These are phyloP conservation scores for Pichia sp. DNA, from an alignment of 1,139 yeast genomes.

Conservation along the genomic window DNA sequence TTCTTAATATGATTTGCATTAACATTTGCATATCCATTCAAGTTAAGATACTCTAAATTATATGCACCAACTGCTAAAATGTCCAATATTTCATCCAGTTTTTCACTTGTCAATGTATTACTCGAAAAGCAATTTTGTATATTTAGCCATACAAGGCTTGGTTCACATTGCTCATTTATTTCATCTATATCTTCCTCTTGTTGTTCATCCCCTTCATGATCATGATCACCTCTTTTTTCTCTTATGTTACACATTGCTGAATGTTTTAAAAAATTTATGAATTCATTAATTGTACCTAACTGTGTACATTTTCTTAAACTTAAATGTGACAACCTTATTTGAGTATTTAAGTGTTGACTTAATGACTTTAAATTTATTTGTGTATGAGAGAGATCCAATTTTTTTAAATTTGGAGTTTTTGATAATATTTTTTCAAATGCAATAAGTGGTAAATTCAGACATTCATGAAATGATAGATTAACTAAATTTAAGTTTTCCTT, in stretches of 20 bases:
- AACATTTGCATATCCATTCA: slow-evolving; percentile 68
- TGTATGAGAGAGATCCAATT: slow-evolving; percentile 80
- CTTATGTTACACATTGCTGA: slow-evolving; percentile 45
- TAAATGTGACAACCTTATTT: slow-evolving; percentile 64
- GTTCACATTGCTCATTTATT: slow-evolving; percentile 30
- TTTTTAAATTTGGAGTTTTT: slow-evolving; percentile 49
- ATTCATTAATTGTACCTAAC: slow-evolving; percentile 63
- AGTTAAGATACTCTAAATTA: slow-evolving; percentile 49
- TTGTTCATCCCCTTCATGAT: neutral
- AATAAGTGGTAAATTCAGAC: slow-evolving; percentile 64
- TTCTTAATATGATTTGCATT: slow-evolving; percentile 45
- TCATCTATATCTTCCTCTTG: neutral
- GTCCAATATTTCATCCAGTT: slow-evolving; percentile 8
- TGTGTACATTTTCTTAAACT: slow-evolving; percentile 75
- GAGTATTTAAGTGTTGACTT: slow-evolving; percentile 40
- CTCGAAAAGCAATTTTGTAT: slow-evolving; percentile 68
- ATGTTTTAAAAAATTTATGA: slow-evolving; percentile 61
- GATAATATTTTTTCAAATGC: slow-evolving; percentile 54
- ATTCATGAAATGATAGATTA: slow-evolving; percentile 79
- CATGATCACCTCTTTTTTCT: neutral
- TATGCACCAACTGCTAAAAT: slow-evolving; percentile 27
- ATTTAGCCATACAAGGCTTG: slow-evolving; percentile 61
- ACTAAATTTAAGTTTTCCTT: slow-evolving; percentile 29
- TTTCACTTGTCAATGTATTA: slow-evolving; percentile 21
- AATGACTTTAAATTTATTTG: slow-evolving; percentile 56